Percentiles rank a stretch among this genome's conserved stretches.
Conservation (phyloP, 352 stramenopile genomes). For the Phytophthora ohioensis region DNA sequence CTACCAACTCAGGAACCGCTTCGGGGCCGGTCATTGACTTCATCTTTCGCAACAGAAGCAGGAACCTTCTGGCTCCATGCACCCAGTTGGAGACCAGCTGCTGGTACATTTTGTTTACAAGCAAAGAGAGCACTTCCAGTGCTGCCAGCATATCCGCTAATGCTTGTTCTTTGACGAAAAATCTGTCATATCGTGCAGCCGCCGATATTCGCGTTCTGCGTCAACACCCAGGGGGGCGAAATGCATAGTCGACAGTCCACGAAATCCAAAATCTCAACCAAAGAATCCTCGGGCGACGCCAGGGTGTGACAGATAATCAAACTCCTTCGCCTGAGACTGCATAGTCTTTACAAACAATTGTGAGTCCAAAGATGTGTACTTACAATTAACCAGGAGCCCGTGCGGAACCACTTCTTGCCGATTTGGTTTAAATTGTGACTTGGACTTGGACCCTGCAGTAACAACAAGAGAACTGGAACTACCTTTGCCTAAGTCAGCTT, state of each 20-base stretch:
- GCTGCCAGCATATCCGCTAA: background rate
- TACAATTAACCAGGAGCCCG: constrained; percentile 4
- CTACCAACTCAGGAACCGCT: constrained; percentile 9
- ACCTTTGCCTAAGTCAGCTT: background rate
- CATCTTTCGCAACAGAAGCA: constrained; percentile 2
- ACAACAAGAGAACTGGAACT: background rate
- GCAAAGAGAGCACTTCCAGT: constrained; percentile 7
- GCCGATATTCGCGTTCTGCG: background rate
- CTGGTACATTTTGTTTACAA: constrained; percentile 11
- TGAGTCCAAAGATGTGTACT: constrained; percentile 5
- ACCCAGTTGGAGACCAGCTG: background rate
- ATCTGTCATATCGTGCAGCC: constrained; percentile 18
- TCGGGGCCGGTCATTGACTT: background rate
- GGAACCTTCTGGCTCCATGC: background rate
- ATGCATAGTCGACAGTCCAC: constrained; percentile 12
- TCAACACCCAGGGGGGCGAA: constrained; percentile 6
- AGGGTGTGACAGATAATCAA: constrained; percentile 29
- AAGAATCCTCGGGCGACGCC: constrained; percentile 16
- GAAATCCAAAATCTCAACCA: constrained; percentile 24
- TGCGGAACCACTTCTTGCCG: constrained; percentile 7
- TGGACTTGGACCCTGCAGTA: background rate
- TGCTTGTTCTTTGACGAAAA: constrained; percentile 23
- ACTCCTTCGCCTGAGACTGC: constrained; percentile 11
- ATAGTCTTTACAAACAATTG: constrained; percentile 17
- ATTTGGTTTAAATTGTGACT: constrained; percentile 9